Conservation (phyloP, 1,139 yeast genomes). For the Lodderomyces parapsilosis region DNA sequence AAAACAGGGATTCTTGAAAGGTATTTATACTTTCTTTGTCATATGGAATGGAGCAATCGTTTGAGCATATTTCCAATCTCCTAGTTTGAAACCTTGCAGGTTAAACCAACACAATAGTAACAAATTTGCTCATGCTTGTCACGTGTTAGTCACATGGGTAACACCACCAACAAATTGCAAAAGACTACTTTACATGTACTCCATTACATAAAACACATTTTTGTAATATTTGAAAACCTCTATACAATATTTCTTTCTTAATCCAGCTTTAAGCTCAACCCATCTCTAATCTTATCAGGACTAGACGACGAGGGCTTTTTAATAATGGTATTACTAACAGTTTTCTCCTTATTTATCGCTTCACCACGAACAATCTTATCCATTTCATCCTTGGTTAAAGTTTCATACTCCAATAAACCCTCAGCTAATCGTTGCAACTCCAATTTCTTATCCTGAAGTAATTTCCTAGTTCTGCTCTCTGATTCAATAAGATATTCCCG, state of each 20-base stretch:
- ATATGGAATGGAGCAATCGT: background rate
- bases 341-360: constrained; percentile 62
- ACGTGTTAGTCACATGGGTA: no score
- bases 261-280: constrained; percentile 1
- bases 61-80: background rate
- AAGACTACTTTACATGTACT: background rate
- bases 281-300: constrained; percentile 5
- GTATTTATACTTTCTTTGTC: background rate
- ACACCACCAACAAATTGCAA: no score
- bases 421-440: constrained; percentile 88
- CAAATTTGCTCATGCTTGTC: background rate
- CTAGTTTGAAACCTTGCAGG: background rate
- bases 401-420: constrained; percentile 93
- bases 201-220: background rate
- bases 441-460: constrained; percentile 58
- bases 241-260: no score
- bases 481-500: constrained; percentile 69
- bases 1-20: background rate
- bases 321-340: constrained; percentile 74
- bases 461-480: constrained; percentile 73
- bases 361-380: constrained; percentile 83
- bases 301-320: constrained; percentile 27
- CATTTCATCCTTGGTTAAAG: constrained; percentile 88
- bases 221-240: background rate
- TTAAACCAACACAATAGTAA: background rate